phyloP scores from a whole-genome alignment of 2,329 filamentous ascomycete genomes.

The Aspergillus intermedius region DNA sequence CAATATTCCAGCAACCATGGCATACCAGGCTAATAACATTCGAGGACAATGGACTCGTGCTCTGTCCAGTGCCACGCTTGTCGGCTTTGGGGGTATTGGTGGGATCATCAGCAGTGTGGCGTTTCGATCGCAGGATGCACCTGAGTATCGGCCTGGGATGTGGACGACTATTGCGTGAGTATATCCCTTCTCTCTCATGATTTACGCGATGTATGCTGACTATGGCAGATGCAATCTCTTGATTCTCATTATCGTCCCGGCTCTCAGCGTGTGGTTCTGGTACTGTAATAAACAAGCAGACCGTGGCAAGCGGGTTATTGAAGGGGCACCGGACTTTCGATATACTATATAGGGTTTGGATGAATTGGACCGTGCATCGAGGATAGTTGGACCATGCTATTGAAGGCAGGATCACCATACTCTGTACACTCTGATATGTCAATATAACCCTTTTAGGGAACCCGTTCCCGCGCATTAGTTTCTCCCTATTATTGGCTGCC shows the following conservation, averaged over 20 bases:
- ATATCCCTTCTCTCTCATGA: neutral
- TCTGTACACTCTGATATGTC: neutral
- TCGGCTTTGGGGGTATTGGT: slow-evolving; percentile 69
- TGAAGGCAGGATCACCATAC: too few relatives aligned
- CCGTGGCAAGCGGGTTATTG: slow-evolving; percentile 28
- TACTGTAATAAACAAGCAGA: slow-evolving; percentile 29
- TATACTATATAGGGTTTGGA: slow-evolving; percentile 24
- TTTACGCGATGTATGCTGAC: neutral
- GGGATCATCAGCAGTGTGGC: slow-evolving; percentile 72
- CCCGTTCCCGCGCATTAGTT: neutral
- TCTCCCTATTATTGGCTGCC: too few relatives aligned
- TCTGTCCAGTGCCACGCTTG: slow-evolving; percentile 67
- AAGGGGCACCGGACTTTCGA: slow-evolving; percentile 30
- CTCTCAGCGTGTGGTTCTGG: slow-evolving; percentile 27
- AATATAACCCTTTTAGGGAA: neutral
- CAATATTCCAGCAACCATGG: slow-evolving; percentile 67
- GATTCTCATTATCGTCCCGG: slow-evolving; percentile 23
- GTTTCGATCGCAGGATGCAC: slow-evolving; percentile 49
- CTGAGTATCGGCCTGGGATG: slow-evolving; percentile 28
- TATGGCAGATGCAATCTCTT: slow-evolving; percentile 26
- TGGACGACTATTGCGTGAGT: slow-evolving; percentile 27
- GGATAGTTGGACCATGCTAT: too few relatives aligned
- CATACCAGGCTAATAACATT: slow-evolving; percentile 83
- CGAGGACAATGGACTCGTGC: slow-evolving; percentile 84
- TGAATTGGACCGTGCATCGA: too few relatives aligned